These are phyloP conservation scores for Thuidium tamariscinum DNA, from an alignment of 225 moss, liverwort and hornwort genomes.

Conservation along the genomic window DNA sequence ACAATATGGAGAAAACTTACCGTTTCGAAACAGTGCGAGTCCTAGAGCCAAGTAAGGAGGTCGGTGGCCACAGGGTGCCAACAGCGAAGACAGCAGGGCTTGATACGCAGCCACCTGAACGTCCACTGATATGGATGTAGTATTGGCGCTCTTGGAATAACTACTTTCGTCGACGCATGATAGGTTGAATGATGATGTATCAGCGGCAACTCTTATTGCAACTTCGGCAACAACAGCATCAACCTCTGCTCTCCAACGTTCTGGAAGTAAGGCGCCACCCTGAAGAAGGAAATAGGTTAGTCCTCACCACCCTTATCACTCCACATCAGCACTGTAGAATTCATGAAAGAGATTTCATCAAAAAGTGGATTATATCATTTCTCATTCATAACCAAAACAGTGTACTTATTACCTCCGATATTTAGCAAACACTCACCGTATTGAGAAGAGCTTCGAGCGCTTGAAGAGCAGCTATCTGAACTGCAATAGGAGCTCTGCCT, in stretches of 20 bases:
- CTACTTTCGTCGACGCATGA: slow-evolving; percentile 56
- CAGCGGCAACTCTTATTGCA: slow-evolving; percentile 55
- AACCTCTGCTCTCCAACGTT: slow-evolving; percentile 85
- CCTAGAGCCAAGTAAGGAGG: slow-evolving; percentile 87
- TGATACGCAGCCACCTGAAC: slow-evolving; percentile 79
- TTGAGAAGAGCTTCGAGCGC: slow-evolving; percentile 83
- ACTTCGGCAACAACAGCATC: slow-evolving; percentile 68
- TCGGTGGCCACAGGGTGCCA: slow-evolving; percentile 74
- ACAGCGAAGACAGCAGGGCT: slow-evolving; percentile 70
- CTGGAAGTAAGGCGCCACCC: slow-evolving; percentile 85
- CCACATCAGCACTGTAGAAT: neutral
- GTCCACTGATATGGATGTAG: slow-evolving; percentile 27
- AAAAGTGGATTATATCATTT: neutral
- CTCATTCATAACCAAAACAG: neutral
- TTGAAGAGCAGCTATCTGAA: slow-evolving; percentile 84
- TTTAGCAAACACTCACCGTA: slow-evolving; percentile 44
- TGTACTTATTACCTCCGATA: neutral
- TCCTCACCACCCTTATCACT: neutral
- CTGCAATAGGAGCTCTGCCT: slow-evolving; percentile 36
- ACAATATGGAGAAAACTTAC: slow-evolving; percentile 8
- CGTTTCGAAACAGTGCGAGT: slow-evolving; percentile 76
- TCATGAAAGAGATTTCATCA: neutral
- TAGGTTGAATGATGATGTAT: slow-evolving; percentile 39
- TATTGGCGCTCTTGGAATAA: slow-evolving; percentile 20
- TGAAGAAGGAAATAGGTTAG: slow-evolving; percentile 2